These are phyloP conservation scores for Lichtheimia corymbifera DNA, from an alignment of 371 early-diverging fungal genomes.

Conservation along the genomic window DNA sequence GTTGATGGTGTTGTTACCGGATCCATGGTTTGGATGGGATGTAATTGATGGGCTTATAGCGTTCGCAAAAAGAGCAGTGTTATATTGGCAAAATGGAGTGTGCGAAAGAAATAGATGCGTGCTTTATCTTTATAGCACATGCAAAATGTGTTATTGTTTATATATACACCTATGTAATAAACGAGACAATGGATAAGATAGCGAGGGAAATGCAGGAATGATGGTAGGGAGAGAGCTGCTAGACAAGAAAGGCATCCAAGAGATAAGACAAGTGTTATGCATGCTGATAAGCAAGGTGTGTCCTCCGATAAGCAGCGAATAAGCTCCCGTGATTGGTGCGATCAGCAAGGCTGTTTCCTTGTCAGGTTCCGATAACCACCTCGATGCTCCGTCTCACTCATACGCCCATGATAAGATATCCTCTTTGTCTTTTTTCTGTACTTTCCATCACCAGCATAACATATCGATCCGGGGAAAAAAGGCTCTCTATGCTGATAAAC, in stretches of 20 bases:
- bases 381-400: background rate
- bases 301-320: conserved; percentile 3
- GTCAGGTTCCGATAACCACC: background rate
- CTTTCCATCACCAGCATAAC: no score
- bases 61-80: background rate
- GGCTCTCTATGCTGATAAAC: no score
- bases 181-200: background rate
- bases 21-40: background rate
- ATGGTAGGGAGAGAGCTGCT: background rate
- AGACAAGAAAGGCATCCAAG: conserved; percentile 1
- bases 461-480: no score
- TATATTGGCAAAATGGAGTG: background rate
- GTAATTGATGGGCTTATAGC: background rate
- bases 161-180: background rate
- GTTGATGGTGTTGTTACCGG: conserved; percentile 1
- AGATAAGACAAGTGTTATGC: conserved; percentile 4
- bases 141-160: background rate
- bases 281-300: conserved; percentile 1
- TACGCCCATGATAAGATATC: background rate
- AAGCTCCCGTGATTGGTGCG: background rate
- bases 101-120: background rate
- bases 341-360: background rate
- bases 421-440: background rate
- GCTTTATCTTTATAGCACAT: no score
- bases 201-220: background rate